A percentile compares a stretch with the other conserved stretches of the same genome.
These are phyloP conservation scores for Sclerotinia nivalis DNA, from an alignment of 2,329 filamentous ascomycete species.

Conservation along the genomic window DNA sequence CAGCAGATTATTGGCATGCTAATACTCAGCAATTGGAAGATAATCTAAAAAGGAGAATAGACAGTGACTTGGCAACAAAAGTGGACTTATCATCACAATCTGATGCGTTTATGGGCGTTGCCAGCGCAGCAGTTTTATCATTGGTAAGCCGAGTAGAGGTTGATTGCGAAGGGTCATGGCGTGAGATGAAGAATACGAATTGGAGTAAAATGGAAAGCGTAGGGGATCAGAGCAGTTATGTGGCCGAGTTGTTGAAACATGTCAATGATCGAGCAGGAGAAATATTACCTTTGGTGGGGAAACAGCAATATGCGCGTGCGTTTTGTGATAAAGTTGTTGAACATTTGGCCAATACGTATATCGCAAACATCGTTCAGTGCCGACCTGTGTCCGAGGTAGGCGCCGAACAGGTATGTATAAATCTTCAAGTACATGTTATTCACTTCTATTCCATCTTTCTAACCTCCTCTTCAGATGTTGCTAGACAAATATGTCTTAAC, in stretches of 20 bases:
- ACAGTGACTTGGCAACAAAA: slow-evolving; percentile 69
- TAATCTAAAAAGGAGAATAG: slow-evolving; percentile 88
- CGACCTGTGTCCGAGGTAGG: slow-evolving; percentile 90
- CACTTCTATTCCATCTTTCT: neutral
- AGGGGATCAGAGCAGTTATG: slow-evolving; percentile 90
- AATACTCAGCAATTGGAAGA: slow-evolving; percentile 94
- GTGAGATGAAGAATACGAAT: slow-evolving; percentile 94
- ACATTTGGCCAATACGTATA: slow-evolving; percentile 74
- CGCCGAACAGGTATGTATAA: slow-evolving; percentile 72
- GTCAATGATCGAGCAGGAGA: slow-evolving; percentile 72
- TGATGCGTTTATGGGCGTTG: slow-evolving; percentile 93
- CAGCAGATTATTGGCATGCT: slow-evolving; percentile 93
- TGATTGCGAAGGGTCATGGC: slow-evolving; percentile 83
- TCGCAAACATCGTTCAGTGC: slow-evolving; percentile 83
- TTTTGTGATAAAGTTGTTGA: slow-evolving; percentile 98
- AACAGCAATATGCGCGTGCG: slow-evolving; percentile 90
- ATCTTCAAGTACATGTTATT: neutral
- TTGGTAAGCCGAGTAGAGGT: slow-evolving; percentile 82
- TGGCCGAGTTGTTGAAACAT: slow-evolving; percentile 74
- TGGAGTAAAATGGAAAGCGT: slow-evolving; percentile 95
- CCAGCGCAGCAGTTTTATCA: slow-evolving; percentile 79
- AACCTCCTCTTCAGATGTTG: slow-evolving; percentile 67
- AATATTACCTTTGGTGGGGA: slow-evolving; percentile 75
- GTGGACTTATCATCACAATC: slow-evolving; percentile 92
- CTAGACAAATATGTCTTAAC: slow-evolving; percentile 91